phyloP scores from a whole-genome alignment of 805 yeast genomes.

The Blastobotrys muscicola region DNA sequence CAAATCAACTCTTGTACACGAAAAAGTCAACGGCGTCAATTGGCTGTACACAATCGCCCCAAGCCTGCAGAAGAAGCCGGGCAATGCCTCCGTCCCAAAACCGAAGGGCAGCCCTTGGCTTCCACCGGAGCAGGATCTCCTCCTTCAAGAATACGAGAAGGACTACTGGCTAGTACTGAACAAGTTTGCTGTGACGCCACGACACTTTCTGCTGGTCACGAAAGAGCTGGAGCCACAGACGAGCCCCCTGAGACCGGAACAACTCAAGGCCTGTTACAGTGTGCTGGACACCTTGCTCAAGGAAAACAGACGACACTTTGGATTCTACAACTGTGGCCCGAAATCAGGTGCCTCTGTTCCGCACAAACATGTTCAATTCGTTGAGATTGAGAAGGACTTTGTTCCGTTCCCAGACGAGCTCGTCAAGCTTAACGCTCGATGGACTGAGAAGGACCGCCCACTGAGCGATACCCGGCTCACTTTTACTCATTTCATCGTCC shows the following conservation, averaged over 20 bases:
- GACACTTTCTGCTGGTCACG: slow-evolving; percentile 74
- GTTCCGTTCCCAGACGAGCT: slow-evolving; percentile 29
- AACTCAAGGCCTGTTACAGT: slow-evolving; percentile 49
- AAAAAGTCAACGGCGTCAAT: slow-evolving; percentile 27
- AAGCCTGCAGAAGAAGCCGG: slow-evolving; percentile 28
- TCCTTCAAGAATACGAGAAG: slow-evolving; percentile 42
- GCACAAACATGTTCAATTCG: slow-evolving; percentile 85
- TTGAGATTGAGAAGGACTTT: slow-evolving; percentile 43
- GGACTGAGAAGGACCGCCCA: slow-evolving; percentile 39
- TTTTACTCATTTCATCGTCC: slow-evolving; percentile 77
- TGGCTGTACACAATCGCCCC: slow-evolving; percentile 30
- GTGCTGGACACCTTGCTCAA: slow-evolving; percentile 43
- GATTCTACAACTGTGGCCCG: slow-evolving; percentile 83
- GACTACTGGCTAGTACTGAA: slow-evolving; percentile 62
- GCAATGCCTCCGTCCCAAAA: slow-evolving; percentile 5
- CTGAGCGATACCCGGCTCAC: slow-evolving; percentile 51
- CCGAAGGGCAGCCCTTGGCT: slow-evolving; percentile 54
- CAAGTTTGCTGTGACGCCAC: slow-evolving; percentile 75
- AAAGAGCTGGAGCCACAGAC: slow-evolving; percentile 63
- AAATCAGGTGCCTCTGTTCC: slow-evolving; percentile 90
- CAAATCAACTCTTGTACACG: slow-evolving; percentile 34
- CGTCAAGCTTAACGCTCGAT: slow-evolving; percentile 14
- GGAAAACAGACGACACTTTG: slow-evolving; percentile 48
- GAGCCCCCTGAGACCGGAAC: slow-evolving; percentile 61
- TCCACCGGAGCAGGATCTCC: slow-evolving; percentile 67